Evolutionary conservation across 2,329 filamentous ascomycete species (phyloP).

Genomic region (Xylariaceae sp.): DNA sequence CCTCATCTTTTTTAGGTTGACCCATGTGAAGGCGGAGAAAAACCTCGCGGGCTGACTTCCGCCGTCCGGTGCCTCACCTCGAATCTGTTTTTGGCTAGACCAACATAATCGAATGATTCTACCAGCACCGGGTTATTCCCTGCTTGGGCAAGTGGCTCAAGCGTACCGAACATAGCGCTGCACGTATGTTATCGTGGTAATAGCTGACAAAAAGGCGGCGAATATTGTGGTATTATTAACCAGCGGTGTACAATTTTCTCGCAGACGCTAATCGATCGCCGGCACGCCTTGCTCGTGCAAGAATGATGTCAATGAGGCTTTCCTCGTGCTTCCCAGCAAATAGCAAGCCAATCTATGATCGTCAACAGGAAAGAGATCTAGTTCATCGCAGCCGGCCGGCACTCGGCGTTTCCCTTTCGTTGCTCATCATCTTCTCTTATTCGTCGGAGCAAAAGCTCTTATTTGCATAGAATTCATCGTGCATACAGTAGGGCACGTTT

Average conservation of each 20-base stretch:
- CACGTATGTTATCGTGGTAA: neutral
- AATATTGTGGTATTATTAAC: too few relatives aligned
- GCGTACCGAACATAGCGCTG: neutral
- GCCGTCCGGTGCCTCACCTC: slow-evolving; percentile 15
- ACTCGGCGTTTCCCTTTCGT: neutral
- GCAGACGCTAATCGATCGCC: too few relatives aligned
- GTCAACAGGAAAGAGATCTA: too few relatives aligned
- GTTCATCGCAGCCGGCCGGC: neutral
- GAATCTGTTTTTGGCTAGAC: slow-evolving; percentile 8
- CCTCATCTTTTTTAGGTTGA: neutral
- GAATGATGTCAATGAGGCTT: too few relatives aligned
- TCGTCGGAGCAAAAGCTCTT: neutral
- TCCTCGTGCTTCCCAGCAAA: too few relatives aligned
- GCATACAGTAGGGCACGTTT: neutral
- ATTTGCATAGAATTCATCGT: neutral
- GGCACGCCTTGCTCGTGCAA: too few relatives aligned
- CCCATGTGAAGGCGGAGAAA: slow-evolving; percentile 10
- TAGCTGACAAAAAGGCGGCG: neutral
- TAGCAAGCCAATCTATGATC: too few relatives aligned
- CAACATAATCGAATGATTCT: slow-evolving; percentile 11
- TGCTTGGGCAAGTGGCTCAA: slow-evolving; percentile 4
- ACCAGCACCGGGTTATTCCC: slow-evolving; percentile 10
- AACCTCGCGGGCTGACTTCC: slow-evolving; percentile 2
- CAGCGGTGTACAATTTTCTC: too few relatives aligned
- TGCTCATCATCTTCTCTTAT: neutral